Conservation (phyloP, 805 yeast species). For the Pichia scutulata region DNA sequence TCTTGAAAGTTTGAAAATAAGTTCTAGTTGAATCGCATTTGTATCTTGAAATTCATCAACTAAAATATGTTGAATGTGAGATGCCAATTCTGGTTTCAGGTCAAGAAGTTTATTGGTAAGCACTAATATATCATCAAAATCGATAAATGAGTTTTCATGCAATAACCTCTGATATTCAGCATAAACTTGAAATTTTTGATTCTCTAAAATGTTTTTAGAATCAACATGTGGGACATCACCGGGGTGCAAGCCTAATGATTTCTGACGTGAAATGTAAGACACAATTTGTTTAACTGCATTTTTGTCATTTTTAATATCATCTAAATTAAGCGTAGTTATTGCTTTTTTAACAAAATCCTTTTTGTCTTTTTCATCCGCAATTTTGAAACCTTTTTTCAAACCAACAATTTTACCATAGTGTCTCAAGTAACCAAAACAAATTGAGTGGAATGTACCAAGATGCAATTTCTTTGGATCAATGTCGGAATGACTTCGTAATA, state of each 20-base stretch:
- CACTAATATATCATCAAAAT: conserved; percentile 79
- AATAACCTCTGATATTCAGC: conserved; percentile 45
- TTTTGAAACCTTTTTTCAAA: conserved; percentile 33
- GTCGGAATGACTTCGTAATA: conserved; percentile 28
- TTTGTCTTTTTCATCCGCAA: conserved; percentile 63
- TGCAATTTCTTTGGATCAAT: conserved; percentile 38
- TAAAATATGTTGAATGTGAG: conserved; percentile 56
- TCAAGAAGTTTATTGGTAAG: conserved; percentile 42
- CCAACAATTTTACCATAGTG: conserved; percentile 48
- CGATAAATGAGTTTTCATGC: conserved; percentile 39
- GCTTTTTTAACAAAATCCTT: conserved; percentile 32
- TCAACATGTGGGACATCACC: conserved; percentile 24
- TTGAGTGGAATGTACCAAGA: conserved; percentile 87
- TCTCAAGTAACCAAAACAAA: conserved; percentile 56
- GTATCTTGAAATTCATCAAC: conserved; percentile 97
- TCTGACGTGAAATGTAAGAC: conserved; percentile 46
- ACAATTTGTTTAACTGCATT: conserved; percentile 33
- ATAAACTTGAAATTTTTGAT: conserved; percentile 37
- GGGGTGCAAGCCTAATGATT: conserved; percentile 43
- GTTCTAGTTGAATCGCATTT: conserved; percentile 61
- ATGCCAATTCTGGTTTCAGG: conserved; percentile 36
- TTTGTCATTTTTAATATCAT: conserved; percentile 22
- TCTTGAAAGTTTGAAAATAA: conserved; percentile 48
- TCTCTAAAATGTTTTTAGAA: conserved; percentile 21
- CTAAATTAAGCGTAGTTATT: conserved; percentile 7